phyloP scores from a whole-genome alignment of 192 early-diverging fungal genomes.

The Rhizophagus clarus region DNA sequence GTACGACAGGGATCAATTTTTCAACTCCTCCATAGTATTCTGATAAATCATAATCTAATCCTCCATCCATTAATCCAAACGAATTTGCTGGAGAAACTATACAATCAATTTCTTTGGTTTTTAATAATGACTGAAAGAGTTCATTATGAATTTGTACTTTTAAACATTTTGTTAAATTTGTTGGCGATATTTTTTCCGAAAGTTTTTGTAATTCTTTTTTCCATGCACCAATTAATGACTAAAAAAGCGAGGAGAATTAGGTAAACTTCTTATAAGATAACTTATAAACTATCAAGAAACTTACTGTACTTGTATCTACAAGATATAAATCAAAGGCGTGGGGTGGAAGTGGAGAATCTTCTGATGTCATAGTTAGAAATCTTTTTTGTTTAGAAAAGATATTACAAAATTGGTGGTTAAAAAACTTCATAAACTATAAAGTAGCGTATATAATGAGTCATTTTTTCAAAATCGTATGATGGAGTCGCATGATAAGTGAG shows the following conservation, averaged over 20 bases:
- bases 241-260: not conserved
- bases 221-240: constrained; percentile 24
- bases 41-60: constrained; percentile 30
- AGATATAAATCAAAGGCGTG: constrained; percentile 15
- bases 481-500: too few species aligned
- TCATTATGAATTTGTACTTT: constrained; percentile 16
- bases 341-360: not conserved
- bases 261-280: not conserved
- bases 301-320: constrained; percentile 17
- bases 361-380: too few species aligned
- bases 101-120: constrained; percentile 4
- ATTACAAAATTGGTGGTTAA: too few species aligned
- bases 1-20: constrained; percentile 26
- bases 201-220: constrained; percentile 23
- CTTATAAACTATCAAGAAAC: not conserved
- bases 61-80: constrained; percentile 36
- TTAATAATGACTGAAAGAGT: constrained; percentile 23
- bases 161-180: not conserved
- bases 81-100: constrained; percentile 31
- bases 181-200: not conserved
- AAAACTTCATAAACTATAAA: too few species aligned
- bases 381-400: too few species aligned
- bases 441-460: too few species aligned
- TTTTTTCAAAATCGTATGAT: too few species aligned
- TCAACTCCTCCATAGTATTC: constrained; percentile 32